phyloP scores from a whole-genome alignment of 2,329 filamentous ascomycete genomes.

The Cercospora berteroae region DNA sequence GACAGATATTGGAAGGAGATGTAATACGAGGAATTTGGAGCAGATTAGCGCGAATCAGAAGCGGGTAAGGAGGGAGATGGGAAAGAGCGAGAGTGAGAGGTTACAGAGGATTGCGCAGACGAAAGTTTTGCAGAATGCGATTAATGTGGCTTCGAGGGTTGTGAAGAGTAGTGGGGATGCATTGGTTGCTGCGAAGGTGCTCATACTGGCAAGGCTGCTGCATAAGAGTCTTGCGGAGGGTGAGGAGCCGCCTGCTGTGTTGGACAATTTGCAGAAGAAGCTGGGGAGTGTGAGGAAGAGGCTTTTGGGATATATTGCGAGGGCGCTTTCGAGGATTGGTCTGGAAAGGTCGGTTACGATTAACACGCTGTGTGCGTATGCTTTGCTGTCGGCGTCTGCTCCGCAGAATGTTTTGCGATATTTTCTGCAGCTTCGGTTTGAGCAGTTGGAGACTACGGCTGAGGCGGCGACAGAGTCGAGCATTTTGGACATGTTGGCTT shows the following conservation, averaged over 20 bases:
- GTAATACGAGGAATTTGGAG: conserved; percentile 69
- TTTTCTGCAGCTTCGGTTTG: conserved; percentile 70
- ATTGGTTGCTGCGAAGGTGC: conserved; percentile 59
- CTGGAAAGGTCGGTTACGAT: conserved; percentile 54
- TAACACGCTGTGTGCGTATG: conserved; percentile 76
- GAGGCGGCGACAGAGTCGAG: conserved; percentile 50
- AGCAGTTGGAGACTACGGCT: conserved; percentile 65
- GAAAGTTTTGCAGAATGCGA: conserved; percentile 56
- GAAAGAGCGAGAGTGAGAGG: conserved; percentile 14
- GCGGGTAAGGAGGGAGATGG: conserved; percentile 17
- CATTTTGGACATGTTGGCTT: conserved; percentile 63
- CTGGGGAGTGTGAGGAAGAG: conserved; percentile 62
- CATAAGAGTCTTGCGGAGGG: conserved; percentile 67
- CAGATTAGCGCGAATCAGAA: conserved; percentile 55
- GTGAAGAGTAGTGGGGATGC: conserved; percentile 53
- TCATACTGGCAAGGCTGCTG: conserved; percentile 73
- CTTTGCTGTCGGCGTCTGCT: conserved; percentile 75
- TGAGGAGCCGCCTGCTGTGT: conserved; percentile 47
- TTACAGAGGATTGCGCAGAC: conserved; percentile 24
- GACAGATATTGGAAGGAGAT: conserved; percentile 69
- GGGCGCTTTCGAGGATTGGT: conserved; percentile 42
- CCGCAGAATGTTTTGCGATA: conserved; percentile 74
- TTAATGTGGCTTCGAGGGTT: conserved; percentile 52
- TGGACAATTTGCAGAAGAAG: conserved; percentile 64
- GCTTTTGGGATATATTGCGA: conserved; percentile 64